A percentile compares a stretch with the other conserved stretches of the same genome.
Evolutionary conservation across 768 basidiomycete genomes (phyloP).

Genomic region (Clavaria fumosa): DNA sequence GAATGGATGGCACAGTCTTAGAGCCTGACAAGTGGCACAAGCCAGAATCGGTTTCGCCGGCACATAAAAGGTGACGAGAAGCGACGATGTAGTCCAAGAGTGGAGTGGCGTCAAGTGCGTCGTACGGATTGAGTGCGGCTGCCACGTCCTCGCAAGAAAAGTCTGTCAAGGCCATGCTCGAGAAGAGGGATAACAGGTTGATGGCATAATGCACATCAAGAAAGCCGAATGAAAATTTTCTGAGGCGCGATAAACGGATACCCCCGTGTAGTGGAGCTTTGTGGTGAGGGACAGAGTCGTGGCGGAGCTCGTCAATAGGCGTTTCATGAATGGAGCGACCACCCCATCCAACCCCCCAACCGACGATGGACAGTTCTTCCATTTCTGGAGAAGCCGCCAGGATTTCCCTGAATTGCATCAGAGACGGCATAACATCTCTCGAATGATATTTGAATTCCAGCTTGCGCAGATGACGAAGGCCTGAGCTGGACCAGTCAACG

Average conservation of each 20-base stretch:
- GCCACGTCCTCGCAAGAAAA: conserved; percentile 29
- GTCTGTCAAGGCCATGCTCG: conserved; percentile 14
- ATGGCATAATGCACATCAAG: conserved; percentile 26
- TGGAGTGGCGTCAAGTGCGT: conserved; percentile 21
- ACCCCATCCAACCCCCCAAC: conserved; percentile 38
- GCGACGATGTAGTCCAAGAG: conserved; percentile 22
- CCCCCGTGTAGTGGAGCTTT: neutral
- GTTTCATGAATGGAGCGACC: too few species aligned
- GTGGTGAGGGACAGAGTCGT: neutral
- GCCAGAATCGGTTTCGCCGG: neutral
- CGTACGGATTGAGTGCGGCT: conserved; percentile 20
- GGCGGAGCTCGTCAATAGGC: conserved; percentile 11
- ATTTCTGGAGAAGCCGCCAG: conserved; percentile 28
- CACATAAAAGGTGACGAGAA: conserved; percentile 1
- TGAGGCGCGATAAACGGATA: conserved; percentile 19
- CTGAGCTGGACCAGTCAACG: conserved; percentile 32
- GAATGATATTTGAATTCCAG: conserved; percentile 44
- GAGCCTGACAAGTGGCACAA: conserved; percentile 6
- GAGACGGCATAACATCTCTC: conserved; percentile 36
- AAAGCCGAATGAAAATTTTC: conserved; percentile 27
- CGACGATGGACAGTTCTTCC: conserved; percentile 30
- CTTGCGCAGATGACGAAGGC: conserved; percentile 26
- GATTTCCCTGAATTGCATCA: conserved; percentile 30
- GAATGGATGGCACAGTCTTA: conserved; percentile 19
- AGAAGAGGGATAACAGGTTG: conserved; percentile 24